Evolutionary conservation across 805 yeast species (phyloP), one percentile per base, ranked within the genome.

Genomic region (Metschnikowia lachancei): DNA sequence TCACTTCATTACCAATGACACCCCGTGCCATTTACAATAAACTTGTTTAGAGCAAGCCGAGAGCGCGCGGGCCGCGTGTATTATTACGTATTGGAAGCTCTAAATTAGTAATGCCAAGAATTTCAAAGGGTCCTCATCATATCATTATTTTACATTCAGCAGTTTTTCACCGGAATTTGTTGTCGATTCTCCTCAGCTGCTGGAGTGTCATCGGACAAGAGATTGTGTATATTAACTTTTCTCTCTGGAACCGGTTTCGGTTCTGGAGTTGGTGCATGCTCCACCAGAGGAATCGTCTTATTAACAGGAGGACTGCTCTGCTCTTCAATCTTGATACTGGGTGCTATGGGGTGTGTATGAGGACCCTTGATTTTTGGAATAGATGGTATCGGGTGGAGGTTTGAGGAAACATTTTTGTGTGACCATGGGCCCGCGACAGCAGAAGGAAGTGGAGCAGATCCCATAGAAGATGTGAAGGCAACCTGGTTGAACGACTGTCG

Each of bases 401-500:
- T 30, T 20, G 45, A 18, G n/a, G 43, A 22, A 9, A 29, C 18
- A 7, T 12, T 20, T n/a, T 32, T 4, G 30, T 40, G 41, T 29
- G 28, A 13, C 48, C 48, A 45, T 13, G 41, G 48, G 41, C 48
- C 35, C 11, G 12, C 26, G 19, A 36, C 33, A 14, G 34, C 45
- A n/a, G 44, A 41, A 17, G 43, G 26, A 16, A 26, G 34, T 13
- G 39, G 11, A 8, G 34, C 16, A 13, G 14, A 16, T 16, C 47
- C 43, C 43, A 33, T 24, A 10, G 43, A 10, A 10, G 44, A 39
- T 5, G 33, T 6, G 11, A 41, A n/a, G 14, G 50, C 51, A 29
- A 50, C 57, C 34, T 54, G 57, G 54, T 56, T 59, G 48, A 67
- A 67, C 22, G 65, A 55, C 49, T 67, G 72, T 51, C 67, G 73